A percentile compares a stretch with the other conserved stretches of the same genome.
Conservation (phyloP, 768 basidiomycete genomes). For the Megacollybia marginata region DNA sequence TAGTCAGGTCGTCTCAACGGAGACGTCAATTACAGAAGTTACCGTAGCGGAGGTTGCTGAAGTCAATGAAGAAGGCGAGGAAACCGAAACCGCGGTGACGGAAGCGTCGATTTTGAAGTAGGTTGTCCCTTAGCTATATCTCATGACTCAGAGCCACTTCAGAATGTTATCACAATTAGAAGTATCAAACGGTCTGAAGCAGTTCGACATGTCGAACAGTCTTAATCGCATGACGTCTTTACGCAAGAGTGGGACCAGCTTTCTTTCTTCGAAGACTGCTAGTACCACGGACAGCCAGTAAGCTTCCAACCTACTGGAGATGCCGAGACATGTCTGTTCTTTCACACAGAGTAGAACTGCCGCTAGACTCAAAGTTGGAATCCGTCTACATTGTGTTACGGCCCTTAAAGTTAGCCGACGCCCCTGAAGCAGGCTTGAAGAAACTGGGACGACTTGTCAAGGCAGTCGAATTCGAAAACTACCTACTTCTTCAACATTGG, state of each 20-base stretch:
- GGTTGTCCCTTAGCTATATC: not conserved
- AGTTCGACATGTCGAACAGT: not conserved
- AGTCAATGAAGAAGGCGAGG: not conserved
- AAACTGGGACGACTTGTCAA: slow-evolving; percentile 8
- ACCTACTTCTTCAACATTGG: slow-evolving; percentile 11
- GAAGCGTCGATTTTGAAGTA: not conserved
- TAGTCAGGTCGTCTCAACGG: not conserved
- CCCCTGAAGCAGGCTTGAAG: slow-evolving; percentile 5
- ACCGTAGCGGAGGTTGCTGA: not conserved
- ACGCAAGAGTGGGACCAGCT: not conserved
- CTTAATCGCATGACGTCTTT: not conserved
- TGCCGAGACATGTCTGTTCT: not conserved
- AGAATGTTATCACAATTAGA: not conserved
- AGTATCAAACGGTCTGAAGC: not conserved
- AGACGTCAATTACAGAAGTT: not conserved
- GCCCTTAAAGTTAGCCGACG: slow-evolving; percentile 8
- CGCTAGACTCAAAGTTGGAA: slow-evolving; percentile 2
- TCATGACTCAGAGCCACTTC: not conserved
- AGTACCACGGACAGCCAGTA: slow-evolving; percentile 2
- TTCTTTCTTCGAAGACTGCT: not conserved
- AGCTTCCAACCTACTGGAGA: not conserved
- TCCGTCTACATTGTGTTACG: slow-evolving; percentile 11
- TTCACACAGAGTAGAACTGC: slow-evolving; percentile 5
- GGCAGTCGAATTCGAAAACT: slow-evolving; percentile 10
- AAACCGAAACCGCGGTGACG: not conserved